Base-by-base conservation (phyloP, 768 basidiomycete species). In the Suillus placidus region DNA sequence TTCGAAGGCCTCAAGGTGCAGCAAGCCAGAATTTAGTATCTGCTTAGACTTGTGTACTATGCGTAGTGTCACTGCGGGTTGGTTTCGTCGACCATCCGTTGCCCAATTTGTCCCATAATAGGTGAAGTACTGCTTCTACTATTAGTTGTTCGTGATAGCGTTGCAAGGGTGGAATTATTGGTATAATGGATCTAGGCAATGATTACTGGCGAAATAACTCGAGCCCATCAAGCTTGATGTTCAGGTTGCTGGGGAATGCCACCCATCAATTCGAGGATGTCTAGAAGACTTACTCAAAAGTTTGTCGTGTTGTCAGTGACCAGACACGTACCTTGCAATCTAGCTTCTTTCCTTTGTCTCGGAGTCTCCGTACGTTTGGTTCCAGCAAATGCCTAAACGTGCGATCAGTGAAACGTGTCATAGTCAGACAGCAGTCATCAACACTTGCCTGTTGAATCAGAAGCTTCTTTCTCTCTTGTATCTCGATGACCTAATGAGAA, bases 401-500 rank as follows among this genome's bases (percentile, higher is more conserved):
- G 23, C 32, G 14, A 40, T 61, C 23, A 49, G 14, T 26, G 38
- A 54, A 26, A 32, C 23, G 14, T 16, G 56, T 20, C 64, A 10
- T 38, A 20, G 20, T 6, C 26, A 5, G 43, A 43, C 26, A 18
- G 26, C 14, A 20, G 3, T 7, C 26, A 42, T 30, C 10, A 30
- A 42, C 30, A 71, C 75, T 16, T 68, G 91, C 93, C 79, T 94
- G 87, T 71, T 91, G 83, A 64, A 96, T 88, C 49, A 96, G 75
- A 38, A 78, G 80, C 78, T 94, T 94, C 80, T 95, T 95, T 72
- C 84, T 84, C 65, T 92, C 91, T 74, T 96, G 94, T 66, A 95
- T 96, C 32, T 92, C 93, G 52, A 96, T 82, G 51, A 91, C 88
- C 87, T 85, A 42, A 64, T 47, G 18, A 51, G 10, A n/a, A 51